These are phyloP conservation scores for Rhynchospora pubera DNA, from an alignment of 176 grass and related monocot genomes.

Conservation along the genomic window DNA sequence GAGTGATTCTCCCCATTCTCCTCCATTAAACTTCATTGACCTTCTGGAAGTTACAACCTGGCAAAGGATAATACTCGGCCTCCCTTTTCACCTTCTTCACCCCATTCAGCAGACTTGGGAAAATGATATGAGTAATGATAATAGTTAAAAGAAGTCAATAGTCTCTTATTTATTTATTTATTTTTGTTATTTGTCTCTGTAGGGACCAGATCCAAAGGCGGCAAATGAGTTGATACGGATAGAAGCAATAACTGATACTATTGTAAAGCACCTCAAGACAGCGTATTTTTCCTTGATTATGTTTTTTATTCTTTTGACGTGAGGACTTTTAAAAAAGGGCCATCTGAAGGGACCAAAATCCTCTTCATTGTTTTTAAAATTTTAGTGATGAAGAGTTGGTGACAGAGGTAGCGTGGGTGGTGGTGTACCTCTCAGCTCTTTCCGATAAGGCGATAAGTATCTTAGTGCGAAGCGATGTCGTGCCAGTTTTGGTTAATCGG, in stretches of 20 bases:
- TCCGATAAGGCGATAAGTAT: slow-evolving; percentile 57
- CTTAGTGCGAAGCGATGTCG: slow-evolving; percentile 49
- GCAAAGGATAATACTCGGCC: background rate
- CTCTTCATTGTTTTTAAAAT: slow-evolving; percentile 10
- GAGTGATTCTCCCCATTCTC: background rate
- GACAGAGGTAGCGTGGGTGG: slow-evolving; percentile 93
- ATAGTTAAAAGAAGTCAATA: background rate
- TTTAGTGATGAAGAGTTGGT: slow-evolving; percentile 76
- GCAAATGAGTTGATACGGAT: slow-evolving; percentile 63
- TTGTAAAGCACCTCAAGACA: slow-evolving; percentile 51
- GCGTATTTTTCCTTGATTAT: slow-evolving; percentile 43
- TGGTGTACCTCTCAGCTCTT: slow-evolving; percentile 93
- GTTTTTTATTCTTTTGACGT: background rate
- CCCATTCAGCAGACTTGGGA: background rate
- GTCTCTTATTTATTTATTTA: background rate
- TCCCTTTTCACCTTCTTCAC: background rate
- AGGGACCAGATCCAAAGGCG: slow-evolving; percentile 83
- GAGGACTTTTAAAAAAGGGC: background rate
- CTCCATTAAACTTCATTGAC: background rate
- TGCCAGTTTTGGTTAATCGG: slow-evolving; percentile 57
- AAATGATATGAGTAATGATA: background rate
- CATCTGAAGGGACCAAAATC: background rate
- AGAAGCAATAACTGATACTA: slow-evolving; percentile 56
- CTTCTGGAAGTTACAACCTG: background rate
- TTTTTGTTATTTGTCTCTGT: slow-evolving; percentile 25